Conservation (phyloP, 768 basidiomycete genomes). For the Xerocomellus amylosporus region DNA sequence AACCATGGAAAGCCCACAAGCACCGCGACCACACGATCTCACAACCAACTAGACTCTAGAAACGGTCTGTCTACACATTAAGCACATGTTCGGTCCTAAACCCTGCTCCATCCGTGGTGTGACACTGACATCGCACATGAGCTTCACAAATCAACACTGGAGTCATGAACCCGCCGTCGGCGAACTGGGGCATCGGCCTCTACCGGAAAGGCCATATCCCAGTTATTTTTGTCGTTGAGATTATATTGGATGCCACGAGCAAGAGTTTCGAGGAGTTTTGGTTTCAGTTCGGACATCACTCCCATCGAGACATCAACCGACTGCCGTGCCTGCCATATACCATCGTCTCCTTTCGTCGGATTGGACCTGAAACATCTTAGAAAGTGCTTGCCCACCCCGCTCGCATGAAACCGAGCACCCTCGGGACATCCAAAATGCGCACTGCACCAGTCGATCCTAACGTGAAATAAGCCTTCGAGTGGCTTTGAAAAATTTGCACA, state of each 20-base stretch:
- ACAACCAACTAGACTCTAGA: background rate
- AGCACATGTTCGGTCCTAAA: too few species aligned
- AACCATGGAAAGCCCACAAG: background rate
- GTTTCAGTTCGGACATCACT: constrained; percentile 17
- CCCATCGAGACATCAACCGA: constrained; percentile 27
- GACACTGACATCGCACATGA: too few species aligned
- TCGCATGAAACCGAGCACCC: constrained; percentile 17
- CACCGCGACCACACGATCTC: background rate
- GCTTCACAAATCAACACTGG: too few species aligned
- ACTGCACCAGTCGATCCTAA: constrained; percentile 23
- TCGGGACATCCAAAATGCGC: constrained; percentile 22
- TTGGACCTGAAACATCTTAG: constrained; percentile 26
- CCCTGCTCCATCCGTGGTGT: too few species aligned
- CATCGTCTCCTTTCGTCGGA: constrained; percentile 20
- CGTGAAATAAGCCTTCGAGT: background rate
- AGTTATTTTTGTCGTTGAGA: background rate
- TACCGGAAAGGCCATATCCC: too few species aligned
- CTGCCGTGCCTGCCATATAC: constrained; percentile 13
- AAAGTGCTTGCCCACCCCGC: constrained; percentile 18
- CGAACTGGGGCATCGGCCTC: too few species aligned
- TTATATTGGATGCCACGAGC: constrained; percentile 8
- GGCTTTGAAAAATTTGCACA: too few species aligned
- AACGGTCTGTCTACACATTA: too few species aligned
- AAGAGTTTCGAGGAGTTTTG: constrained; percentile 17
- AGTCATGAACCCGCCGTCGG: too few species aligned